Evolutionary conservation across 2,329 filamentous ascomycete species (phyloP), one percentile per base, ranked within the genome.

Genomic region (Colletotrichum karsti): DNA sequence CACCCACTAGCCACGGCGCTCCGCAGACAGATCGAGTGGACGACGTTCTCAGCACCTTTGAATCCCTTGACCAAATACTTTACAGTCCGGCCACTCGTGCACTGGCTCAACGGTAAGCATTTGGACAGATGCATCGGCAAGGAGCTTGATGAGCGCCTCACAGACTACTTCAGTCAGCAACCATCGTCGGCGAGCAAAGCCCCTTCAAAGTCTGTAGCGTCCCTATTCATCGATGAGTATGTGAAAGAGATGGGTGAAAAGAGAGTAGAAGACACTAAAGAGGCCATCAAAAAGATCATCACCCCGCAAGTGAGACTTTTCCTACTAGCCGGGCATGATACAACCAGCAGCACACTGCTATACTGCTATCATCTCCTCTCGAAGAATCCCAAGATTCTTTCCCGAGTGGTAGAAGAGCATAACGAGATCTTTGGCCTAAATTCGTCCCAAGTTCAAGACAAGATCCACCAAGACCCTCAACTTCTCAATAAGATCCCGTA

Each of bases 401-500:
- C 73, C 7, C 70, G 60, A 5, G 50, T 77, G 4, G 71, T 76
- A 15, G 72, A 71, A 1, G 77, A 79, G 63, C 75, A 76, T 42
- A 72, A 78, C 56, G 75, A 76, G 2, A 78, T 89, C n/a, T 83
- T 88, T 44, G 83, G 85, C 10, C 63, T 79, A 0, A 79, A 83
- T 44, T 72, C 77, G 8, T 72, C 77, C 5, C 74, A 74, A 5
- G 78, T 79, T 0, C 80, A 79, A 30, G 71, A 74, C 3, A 74
- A 78, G 28, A 77, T 89, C 20, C 74, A 77, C 35, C 69, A 78
- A 2, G 76, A 85, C 26, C 81, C 84, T 1, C 74, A 79, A 26
- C 77, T 84, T 4, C 77, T 89, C 55, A 87, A 85, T 73, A 77
- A 81, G 44, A 78, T 89, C 24, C 79, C 81, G 1, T 88, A 87